Evolutionary conservation across 768 basidiomycete genomes (phyloP).

Genomic region (Hebeloma cylindrosporum): DNA sequence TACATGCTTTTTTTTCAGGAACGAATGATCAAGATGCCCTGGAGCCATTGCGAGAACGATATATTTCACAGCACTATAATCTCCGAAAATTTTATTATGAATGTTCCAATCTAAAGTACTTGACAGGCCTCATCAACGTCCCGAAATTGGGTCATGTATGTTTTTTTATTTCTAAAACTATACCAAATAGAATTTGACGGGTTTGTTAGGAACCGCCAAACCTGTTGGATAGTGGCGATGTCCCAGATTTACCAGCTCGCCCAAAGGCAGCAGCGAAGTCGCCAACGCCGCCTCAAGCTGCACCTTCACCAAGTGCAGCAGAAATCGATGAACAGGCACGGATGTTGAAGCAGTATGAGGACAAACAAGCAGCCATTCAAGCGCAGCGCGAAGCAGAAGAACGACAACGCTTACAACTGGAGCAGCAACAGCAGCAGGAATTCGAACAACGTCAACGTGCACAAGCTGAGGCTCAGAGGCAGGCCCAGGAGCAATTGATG

Average conservation of each 20-base stretch:
- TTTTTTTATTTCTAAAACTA: constrained; percentile 1
- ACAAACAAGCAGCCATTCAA: constrained; percentile 87
- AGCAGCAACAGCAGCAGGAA: constrained; percentile 79
- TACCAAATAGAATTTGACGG: constrained; percentile 4
- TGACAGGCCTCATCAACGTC: constrained; percentile 97
- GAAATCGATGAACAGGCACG: constrained; percentile 88
- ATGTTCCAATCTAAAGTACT: constrained; percentile 96
- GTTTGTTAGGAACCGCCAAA: constrained; percentile 90
- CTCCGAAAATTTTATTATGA: constrained; percentile 99
- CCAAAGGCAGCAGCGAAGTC: constrained; percentile 55
- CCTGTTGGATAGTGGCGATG: constrained; percentile 75
- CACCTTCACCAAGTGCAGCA: constrained; percentile 67
- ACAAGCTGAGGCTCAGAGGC: constrained; percentile 85
- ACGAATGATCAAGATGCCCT: constrained; percentile 88
- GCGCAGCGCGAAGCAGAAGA: constrained; percentile 83
- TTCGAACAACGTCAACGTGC: constrained; percentile 86
- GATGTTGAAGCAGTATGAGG: constrained; percentile 95
- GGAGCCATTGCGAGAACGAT: constrained; percentile 86
- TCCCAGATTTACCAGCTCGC: constrained; percentile 86
- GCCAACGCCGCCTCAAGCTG: constrained; percentile 65
- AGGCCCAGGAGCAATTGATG: constrained; percentile 86
- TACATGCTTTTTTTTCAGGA: constrained; percentile 44
- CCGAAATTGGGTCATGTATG: constrained; percentile 91
- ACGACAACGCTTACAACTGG: constrained; percentile 70
- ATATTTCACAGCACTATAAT: constrained; percentile 87